Percentiles rank a stretch among this genome's conserved stretches.
phyloP scores from a whole-genome alignment of 164 flowering plant species.

The Buxus sempervirens region DNA sequence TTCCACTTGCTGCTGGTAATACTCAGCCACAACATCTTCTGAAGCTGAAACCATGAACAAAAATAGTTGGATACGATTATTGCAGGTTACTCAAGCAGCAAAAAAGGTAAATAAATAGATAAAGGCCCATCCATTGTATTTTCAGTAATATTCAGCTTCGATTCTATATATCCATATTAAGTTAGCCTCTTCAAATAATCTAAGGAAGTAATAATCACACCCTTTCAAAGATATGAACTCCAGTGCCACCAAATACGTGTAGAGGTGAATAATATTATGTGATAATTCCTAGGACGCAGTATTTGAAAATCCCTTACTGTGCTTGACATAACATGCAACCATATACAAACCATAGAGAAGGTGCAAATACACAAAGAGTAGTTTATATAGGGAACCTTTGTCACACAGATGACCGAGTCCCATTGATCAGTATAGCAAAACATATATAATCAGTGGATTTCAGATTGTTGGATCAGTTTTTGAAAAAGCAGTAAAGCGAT shows the following conservation, averaged over 20 bases:
- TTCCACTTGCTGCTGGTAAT: conserved; percentile 93
- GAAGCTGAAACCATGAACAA: conserved; percentile 42
- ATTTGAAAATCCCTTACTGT: no score
- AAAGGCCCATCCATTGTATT: no score
- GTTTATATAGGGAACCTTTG: no score
- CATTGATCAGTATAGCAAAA: no score
- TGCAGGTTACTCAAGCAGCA: not conserved
- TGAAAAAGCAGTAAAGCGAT: not conserved
- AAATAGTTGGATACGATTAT: conserved; percentile 1
- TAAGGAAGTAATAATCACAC: not conserved
- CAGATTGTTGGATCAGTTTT: not conserved
- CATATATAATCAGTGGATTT: not conserved
- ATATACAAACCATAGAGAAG: no score
- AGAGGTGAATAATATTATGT: not conserved
- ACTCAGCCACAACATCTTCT: conserved; percentile 80
- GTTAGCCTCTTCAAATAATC: no score
- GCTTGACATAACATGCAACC: no score
- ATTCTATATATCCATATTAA: not conserved
- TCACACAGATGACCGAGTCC: no score
- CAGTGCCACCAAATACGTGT: not conserved
- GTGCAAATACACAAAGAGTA: no score
- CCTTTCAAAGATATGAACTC: not conserved
- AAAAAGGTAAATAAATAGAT: not conserved
- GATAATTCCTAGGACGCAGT: no score
- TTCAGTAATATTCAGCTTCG: no score